phyloP scores from a whole-genome alignment of 176 grass and related monocot genomes.

The Calamus simplicifolius region DNA sequence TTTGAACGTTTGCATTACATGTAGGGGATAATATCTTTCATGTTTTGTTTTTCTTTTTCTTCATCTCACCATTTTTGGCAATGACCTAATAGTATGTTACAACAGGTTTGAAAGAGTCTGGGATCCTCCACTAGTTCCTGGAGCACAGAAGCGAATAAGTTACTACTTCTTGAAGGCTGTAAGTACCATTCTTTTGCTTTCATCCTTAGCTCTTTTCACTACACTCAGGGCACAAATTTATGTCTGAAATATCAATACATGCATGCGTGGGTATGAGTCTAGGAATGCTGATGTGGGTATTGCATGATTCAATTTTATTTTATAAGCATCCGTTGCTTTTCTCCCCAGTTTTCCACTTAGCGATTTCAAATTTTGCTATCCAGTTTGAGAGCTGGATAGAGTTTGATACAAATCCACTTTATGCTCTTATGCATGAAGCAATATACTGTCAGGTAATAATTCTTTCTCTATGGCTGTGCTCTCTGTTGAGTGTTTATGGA shows the following conservation, averaged over 20 bases:
- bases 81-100: constrained; percentile 2
- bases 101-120: constrained; percentile 85
- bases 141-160: constrained; percentile 62
- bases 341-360: too few relatives aligned
- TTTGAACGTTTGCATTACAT: constrained; percentile 92
- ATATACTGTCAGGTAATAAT: constrained; percentile 82
- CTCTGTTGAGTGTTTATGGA: background rate
- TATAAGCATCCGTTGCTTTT: too few relatives aligned
- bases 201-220: background rate
- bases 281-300: too few relatives aligned
- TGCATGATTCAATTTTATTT: too few relatives aligned
- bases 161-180: constrained; percentile 92
- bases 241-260: too few relatives aligned
- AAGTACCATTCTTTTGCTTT: constrained; percentile 16
- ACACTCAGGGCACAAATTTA: too few relatives aligned
- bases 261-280: too few relatives aligned
- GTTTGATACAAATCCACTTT: constrained; percentile 81
- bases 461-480: constrained; percentile 1
- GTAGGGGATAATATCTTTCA: constrained; percentile 33
- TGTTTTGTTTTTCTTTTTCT: background rate
- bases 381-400: constrained; percentile 81
- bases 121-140: constrained; percentile 85
- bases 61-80: background rate
- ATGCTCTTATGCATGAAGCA: constrained; percentile 79
- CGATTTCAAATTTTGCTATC: background rate